Conservation (phyloP, 2,329 filamentous ascomycete genomes). For the Hypomyces rosellus region DNA sequence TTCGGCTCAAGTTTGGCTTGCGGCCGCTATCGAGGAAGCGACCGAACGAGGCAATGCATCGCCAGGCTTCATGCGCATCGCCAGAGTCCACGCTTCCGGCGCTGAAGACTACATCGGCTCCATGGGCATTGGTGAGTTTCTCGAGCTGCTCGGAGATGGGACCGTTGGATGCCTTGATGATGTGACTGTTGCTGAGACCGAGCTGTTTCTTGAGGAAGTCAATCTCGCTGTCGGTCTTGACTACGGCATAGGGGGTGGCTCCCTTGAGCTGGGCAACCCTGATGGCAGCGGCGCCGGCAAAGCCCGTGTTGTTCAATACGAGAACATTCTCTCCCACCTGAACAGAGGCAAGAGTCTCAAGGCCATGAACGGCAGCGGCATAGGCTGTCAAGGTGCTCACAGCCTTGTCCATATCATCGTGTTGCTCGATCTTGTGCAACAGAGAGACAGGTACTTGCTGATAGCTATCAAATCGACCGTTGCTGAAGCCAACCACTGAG, state of each 20-base stretch:
- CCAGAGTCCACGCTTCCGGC: slow-evolving; percentile 28
- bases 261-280: slow-evolving; percentile 18
- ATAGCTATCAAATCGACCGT: slow-evolving; percentile 23
- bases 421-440: slow-evolving; percentile 7
- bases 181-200: slow-evolving; percentile 24
- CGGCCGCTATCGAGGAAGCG: slow-evolving; percentile 24
- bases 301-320: slow-evolving; percentile 25
- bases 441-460: slow-evolving; percentile 16
- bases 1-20: slow-evolving; percentile 18
- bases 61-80: slow-evolving; percentile 23
- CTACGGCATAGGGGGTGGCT: slow-evolving; percentile 25
- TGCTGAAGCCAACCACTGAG: slow-evolving; percentile 18
- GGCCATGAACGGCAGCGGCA: slow-evolving; percentile 17
- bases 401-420: slow-evolving; percentile 22
- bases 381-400: slow-evolving; percentile 15
- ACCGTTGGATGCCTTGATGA: slow-evolving; percentile 27
- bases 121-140: slow-evolving; percentile 20
- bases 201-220: slow-evolving; percentile 20
- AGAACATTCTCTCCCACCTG: slow-evolving; percentile 25
- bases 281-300: slow-evolving; percentile 24
- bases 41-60: slow-evolving; percentile 31
- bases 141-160: slow-evolving; percentile 24
- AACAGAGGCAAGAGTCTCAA: slow-evolving; percentile 20
- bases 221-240: slow-evolving; percentile 23
- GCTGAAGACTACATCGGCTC: slow-evolving; percentile 32